Conservation (phyloP, 2,329 filamentous ascomycete species). For the Gaeumannomyces sp. region DNA sequence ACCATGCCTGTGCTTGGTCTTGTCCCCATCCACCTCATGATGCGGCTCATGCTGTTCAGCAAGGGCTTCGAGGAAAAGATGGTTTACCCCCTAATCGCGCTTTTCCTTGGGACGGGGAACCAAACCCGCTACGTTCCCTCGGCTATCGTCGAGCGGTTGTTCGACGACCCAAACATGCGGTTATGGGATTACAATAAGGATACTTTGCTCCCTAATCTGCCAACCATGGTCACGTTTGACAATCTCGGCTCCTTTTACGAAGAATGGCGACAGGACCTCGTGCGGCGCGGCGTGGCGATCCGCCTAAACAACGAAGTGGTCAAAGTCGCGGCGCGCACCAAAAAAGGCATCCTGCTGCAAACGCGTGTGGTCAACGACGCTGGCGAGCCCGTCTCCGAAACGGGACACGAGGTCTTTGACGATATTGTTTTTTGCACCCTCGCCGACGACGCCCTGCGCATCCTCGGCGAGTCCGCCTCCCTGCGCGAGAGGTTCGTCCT, state of each 20-base stretch:
- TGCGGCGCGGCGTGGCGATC: conserved; percentile 48
- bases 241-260: conserved; percentile 56
- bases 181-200: conserved; percentile 53
- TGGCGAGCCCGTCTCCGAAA: conserved; percentile 34
- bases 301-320: conserved; percentile 51
- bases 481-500: conserved; percentile 61
- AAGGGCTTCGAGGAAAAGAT: conserved; percentile 66
- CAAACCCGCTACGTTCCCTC: conserved; percentile 65
- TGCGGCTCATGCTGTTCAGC: conserved; percentile 63
- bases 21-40: conserved; percentile 57
- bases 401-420: conserved; percentile 51
- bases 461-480: conserved; percentile 51
- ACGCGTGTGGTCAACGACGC: conserved; percentile 36
- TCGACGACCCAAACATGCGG: conserved; percentile 52
- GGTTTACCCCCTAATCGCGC: conserved; percentile 63
- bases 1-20: conserved; percentile 55
- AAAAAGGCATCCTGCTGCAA: conserved; percentile 45
- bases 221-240: conserved; percentile 61
- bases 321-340: conserved; percentile 43
- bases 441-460: conserved; percentile 57
- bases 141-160: conserved; percentile 58
- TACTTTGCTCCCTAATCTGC: conserved; percentile 50
- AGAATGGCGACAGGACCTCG: conserved; percentile 49
- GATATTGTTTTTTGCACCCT: conserved; percentile 61
- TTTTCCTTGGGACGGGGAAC: conserved; percentile 71